These are phyloP conservation scores for Ogataea dorogensis DNA, from an alignment of 805 yeast species.

Conservation along the genomic window DNA sequence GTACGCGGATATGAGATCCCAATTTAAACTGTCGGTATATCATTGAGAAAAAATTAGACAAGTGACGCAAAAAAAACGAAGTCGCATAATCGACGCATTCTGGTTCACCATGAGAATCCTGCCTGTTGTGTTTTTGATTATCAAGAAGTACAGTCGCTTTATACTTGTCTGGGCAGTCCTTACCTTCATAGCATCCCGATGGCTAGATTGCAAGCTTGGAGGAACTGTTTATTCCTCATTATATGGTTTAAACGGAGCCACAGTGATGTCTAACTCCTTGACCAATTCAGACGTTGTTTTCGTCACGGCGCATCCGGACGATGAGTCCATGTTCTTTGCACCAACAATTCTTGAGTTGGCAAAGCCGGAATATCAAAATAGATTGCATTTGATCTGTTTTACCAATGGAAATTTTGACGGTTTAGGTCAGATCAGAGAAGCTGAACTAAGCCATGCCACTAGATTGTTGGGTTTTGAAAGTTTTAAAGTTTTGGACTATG, in stretches of 20 bases:
- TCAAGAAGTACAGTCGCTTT: slow-evolving; percentile 6
- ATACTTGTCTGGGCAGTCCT: slow-evolving; percentile 14
- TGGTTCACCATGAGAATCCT: slow-evolving; percentile 1
- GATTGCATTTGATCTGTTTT: slow-evolving; percentile 61
- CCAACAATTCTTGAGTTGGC: slow-evolving; percentile 63
- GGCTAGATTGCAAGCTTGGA: background rate
- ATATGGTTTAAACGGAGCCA: slow-evolving; percentile 25
- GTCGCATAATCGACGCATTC: background rate
- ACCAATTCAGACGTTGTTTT: slow-evolving; percentile 28
- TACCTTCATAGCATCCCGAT: slow-evolving; percentile 13
- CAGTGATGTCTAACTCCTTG: slow-evolving; percentile 18
- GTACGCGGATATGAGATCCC: background rate
- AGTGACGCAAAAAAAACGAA: slow-evolving; percentile 8
- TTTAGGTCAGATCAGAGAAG: slow-evolving; percentile 58
- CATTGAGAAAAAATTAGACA: slow-evolving; percentile 5
- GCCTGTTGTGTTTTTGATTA: slow-evolving; percentile 2
- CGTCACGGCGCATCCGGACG: slow-evolving; percentile 94
- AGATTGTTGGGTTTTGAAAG: slow-evolving; percentile 47
- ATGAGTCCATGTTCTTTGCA: slow-evolving; percentile 95
- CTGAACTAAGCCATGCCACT: slow-evolving; percentile 60
- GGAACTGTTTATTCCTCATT: slow-evolving; percentile 1
- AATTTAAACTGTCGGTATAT: slow-evolving; percentile 1
- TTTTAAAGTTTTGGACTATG: slow-evolving; percentile 49
- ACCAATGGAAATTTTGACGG: slow-evolving; percentile 79
- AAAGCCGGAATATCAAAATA: slow-evolving; percentile 47